These are phyloP conservation scores for Plectosphaerella plurivora DNA, from an alignment of 2,329 filamentous ascomycete genomes.

Conservation along the genomic window DNA sequence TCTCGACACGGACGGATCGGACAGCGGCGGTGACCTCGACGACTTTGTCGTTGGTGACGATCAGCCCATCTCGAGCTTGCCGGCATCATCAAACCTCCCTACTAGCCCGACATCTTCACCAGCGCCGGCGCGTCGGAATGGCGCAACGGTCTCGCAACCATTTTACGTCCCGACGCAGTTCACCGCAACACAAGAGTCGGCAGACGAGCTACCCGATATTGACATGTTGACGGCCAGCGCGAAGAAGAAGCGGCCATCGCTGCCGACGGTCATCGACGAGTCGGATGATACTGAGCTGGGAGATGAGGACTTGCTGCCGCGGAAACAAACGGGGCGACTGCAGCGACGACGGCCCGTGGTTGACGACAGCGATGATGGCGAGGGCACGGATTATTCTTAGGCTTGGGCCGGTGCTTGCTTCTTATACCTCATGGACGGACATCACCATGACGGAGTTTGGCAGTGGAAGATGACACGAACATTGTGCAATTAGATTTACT, in stretches of 20 bases:
- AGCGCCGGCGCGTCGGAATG: conserved; percentile 12
- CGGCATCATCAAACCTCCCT: conserved; percentile 18
- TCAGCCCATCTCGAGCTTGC: conserved; percentile 27
- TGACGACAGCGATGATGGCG: conserved; percentile 18
- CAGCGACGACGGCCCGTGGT: conserved; percentile 8
- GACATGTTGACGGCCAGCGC: neutral
- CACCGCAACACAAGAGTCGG: conserved; percentile 30
- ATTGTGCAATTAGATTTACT: no score
- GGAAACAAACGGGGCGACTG: neutral
- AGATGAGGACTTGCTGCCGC: conserved; percentile 3
- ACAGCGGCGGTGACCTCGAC: conserved; percentile 44
- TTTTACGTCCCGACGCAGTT: conserved; percentile 34
- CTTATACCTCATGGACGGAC: neutral
- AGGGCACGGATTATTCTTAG: neutral
- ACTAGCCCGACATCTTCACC: conserved; percentile 19
- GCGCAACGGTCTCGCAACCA: conserved; percentile 18
- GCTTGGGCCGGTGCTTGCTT: no score
- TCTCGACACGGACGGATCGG: conserved; percentile 40
- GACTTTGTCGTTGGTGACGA: conserved; percentile 55
- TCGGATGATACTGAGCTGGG: conserved; percentile 12
- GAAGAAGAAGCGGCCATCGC: neutral
- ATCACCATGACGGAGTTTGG: neutral
- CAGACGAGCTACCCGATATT: conserved; percentile 18
- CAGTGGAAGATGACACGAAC: neutral
- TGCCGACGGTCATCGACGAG: conserved; percentile 9